Conservation (phyloP, 1,284 basidiomycete genomes). For the Cutaneotrichosporon cavernicola region DNA sequence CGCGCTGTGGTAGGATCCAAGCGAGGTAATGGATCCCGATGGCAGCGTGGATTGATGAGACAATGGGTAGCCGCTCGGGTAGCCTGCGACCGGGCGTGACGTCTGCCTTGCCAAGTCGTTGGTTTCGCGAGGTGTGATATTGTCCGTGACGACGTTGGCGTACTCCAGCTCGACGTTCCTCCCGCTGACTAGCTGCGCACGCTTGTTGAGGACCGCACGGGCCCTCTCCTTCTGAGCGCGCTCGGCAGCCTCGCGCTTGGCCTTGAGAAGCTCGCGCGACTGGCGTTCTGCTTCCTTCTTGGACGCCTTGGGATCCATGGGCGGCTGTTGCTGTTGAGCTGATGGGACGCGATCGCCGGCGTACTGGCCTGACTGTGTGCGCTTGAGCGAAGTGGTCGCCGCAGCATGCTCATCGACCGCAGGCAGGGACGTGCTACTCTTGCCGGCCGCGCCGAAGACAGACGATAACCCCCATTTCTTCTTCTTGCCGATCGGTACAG, state of each 20-base stretch:
- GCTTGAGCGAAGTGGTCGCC: constrained; percentile 63
- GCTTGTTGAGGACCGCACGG: constrained; percentile 91
- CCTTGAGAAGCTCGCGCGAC: constrained; percentile 81
- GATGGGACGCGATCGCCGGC: constrained; percentile 60
- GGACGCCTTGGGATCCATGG: constrained; percentile 71
- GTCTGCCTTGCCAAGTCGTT: background rate
- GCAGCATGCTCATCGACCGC: constrained; percentile 60
- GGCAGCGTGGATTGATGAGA: constrained; percentile 1
- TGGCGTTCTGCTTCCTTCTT: constrained; percentile 87
- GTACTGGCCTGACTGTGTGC: constrained; percentile 72
- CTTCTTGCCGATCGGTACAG: constrained; percentile 43
- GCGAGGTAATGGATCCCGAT: constrained; percentile 13
- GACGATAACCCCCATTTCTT: constrained; percentile 54
- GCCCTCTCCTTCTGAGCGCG: constrained; percentile 72
- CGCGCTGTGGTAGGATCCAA: constrained; percentile 15
- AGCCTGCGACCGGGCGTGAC: background rate
- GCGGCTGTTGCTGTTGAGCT: constrained; percentile 2
- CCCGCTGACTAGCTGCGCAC: constrained; percentile 64
- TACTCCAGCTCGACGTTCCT: constrained; percentile 27
- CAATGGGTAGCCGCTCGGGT: background rate
- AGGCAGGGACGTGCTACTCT: constrained; percentile 56
- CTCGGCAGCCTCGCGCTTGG: constrained; percentile 74
- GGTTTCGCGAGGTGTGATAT: background rate
- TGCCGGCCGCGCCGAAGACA: constrained; percentile 74
- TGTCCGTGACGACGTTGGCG: background rate